phyloP scores from a whole-genome alignment of 2,329 filamentous ascomycete genomes.

The Aspergillus quadrilineatus region DNA sequence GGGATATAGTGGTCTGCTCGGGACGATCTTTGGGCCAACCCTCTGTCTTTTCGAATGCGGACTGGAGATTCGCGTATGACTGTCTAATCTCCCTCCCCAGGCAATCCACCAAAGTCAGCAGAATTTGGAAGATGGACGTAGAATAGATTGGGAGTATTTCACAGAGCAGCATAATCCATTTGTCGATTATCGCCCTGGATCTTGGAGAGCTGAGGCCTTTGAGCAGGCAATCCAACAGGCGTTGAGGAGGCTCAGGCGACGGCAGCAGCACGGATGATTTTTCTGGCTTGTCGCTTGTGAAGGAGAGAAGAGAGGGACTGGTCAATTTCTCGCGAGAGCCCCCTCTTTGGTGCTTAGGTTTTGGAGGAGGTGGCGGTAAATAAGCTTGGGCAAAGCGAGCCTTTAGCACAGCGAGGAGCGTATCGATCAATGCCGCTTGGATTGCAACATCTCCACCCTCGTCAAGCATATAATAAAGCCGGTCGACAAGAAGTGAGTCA shows the following conservation, averaged over 20 bases:
- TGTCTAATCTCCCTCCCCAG: conserved; percentile 74
- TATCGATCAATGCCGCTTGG: conserved; percentile 75
- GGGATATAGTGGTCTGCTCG: conserved; percentile 65
- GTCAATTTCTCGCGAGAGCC: conserved; percentile 41
- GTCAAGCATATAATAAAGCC: conserved; percentile 61
- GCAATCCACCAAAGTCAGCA: conserved; percentile 88
- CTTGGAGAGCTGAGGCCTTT: conserved; percentile 72
- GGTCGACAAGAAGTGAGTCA: conserved; percentile 68
- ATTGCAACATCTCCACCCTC: conserved; percentile 64
- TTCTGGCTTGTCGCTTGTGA: conserved; percentile 47
- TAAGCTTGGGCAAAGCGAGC: conserved; percentile 50
- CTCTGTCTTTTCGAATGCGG: conserved; percentile 42
- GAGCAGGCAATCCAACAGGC: conserved; percentile 75
- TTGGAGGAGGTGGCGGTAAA: conserved; percentile 30
- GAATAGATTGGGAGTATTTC: conserved; percentile 83
- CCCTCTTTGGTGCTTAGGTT: conserved; percentile 37
- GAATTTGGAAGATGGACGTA: conserved; percentile 80
- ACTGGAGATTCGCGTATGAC: conserved; percentile 70
- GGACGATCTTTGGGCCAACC: conserved; percentile 48
- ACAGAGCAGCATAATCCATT: conserved; percentile 83
- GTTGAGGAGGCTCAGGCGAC: conserved; percentile 56
- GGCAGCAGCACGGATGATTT: conserved; percentile 32
- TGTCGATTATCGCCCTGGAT: conserved; percentile 78
- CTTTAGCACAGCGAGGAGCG: conserved; percentile 72
- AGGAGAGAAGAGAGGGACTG: conserved; percentile 46